Evolutionary conservation across 768 basidiomycete genomes (phyloP).

Genomic region (Lentinula edodes): DNA sequence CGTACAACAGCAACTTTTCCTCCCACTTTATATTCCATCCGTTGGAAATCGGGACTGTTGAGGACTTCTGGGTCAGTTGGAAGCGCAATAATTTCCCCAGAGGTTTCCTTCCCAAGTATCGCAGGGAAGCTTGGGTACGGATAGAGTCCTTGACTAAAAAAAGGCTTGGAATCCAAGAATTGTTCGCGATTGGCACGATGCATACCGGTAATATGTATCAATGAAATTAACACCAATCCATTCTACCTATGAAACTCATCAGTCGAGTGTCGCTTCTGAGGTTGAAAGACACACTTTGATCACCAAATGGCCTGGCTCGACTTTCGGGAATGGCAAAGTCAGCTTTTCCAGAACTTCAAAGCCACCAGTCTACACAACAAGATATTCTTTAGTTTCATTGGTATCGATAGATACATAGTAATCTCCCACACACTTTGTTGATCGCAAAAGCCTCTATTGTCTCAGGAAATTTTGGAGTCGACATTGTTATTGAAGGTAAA

Average conservation of each 20-base stretch:
- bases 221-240: slow-evolving; percentile 32
- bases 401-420: too few relatives aligned
- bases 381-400: background rate
- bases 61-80: slow-evolving; percentile 63
- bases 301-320: slow-evolving; percentile 54
- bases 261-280: background rate
- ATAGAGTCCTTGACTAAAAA: slow-evolving; percentile 60
- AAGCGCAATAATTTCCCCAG: slow-evolving; percentile 70
- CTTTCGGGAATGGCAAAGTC: slow-evolving; percentile 60
- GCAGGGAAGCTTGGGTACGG: slow-evolving; percentile 52
- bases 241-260: slow-evolving; percentile 42
- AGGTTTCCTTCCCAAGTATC: slow-evolving; percentile 73
- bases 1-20: slow-evolving; percentile 67
- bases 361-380: slow-evolving; percentile 52
- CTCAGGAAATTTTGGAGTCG: background rate
- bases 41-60: slow-evolving; percentile 56
- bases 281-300: slow-evolving; percentile 28
- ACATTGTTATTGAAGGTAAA: background rate
- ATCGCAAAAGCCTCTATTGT: slow-evolving; percentile 7
- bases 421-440: background rate
- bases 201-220: slow-evolving; percentile 58
- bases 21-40: slow-evolving; percentile 61
- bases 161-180: background rate
- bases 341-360: slow-evolving; percentile 72
- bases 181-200: background rate